Percentiles rank a stretch among this genome's conserved stretches.
Evolutionary conservation across 208 protist species (phyloP).

Genomic region (Acanthamoeba healyi): DNA sequence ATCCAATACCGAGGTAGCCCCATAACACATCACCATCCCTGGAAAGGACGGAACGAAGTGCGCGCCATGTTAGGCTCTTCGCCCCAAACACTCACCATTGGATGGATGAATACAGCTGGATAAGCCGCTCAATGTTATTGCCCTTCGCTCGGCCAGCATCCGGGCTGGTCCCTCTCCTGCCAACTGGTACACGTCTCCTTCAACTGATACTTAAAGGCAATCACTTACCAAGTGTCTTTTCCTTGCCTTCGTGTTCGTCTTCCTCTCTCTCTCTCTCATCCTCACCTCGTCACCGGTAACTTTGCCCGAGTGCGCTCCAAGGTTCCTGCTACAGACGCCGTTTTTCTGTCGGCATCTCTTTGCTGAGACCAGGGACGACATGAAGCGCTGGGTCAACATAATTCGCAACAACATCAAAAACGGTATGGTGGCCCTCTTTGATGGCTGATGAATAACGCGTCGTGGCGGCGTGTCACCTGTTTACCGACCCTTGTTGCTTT

Average conservation of each 20-base stretch:
- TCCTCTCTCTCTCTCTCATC: background rate
- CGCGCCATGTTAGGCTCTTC: background rate
- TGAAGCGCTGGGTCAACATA: conserved; percentile 29
- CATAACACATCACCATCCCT: too few species aligned
- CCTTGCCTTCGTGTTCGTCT: background rate
- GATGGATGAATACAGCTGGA: background rate
- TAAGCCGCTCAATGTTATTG: background rate
- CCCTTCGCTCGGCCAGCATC: background rate
- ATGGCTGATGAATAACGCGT: background rate
- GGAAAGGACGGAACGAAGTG: too few species aligned
- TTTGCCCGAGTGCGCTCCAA: too few species aligned
- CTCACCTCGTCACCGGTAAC: background rate
- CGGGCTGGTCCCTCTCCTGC: background rate
- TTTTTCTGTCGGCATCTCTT: background rate
- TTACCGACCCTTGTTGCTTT: too few species aligned
- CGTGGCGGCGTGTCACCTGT: too few species aligned
- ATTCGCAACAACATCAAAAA: conserved; percentile 29
- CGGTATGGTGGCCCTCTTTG: background rate
- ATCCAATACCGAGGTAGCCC: background rate
- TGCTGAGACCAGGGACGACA: conserved; percentile 13
- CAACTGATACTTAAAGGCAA: too few species aligned
- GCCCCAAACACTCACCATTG: too few species aligned
- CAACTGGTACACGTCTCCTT: background rate
- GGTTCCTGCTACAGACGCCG: background rate
- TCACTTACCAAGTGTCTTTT: background rate